phyloP scores from a whole-genome alignment of 2,329 filamentous ascomycete species.

The Pestalotiopsis sp. region DNA sequence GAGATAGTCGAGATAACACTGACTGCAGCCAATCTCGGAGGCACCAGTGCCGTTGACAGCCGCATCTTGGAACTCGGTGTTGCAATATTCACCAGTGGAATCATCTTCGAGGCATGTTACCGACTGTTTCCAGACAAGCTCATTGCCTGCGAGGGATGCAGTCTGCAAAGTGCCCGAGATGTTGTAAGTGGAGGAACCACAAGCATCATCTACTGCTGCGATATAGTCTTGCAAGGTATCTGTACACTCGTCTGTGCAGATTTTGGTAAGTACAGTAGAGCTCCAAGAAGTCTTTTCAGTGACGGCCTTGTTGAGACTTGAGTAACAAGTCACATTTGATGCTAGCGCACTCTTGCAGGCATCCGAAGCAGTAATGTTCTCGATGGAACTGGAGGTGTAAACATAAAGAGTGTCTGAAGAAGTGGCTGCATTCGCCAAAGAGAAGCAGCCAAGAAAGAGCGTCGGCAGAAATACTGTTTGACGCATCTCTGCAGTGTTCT shows the following conservation, averaged over 20 bases:
- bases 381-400: neutral
- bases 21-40: neutral
- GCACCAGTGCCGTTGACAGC: constrained; percentile 4
- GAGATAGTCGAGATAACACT: constrained; percentile 5
- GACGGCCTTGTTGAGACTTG: neutral
- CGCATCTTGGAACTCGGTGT: constrained; percentile 3
- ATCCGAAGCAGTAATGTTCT: neutral
- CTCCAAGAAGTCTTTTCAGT: neutral
- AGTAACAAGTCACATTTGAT: neutral
- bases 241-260: neutral
- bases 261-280: neutral
- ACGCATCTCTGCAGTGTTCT: neutral
- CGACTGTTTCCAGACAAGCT: neutral
- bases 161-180: constrained; percentile 1
- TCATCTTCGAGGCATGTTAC: neutral
- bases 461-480: neutral
- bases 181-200: neutral
- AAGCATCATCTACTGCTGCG: neutral
- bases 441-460: neutral
- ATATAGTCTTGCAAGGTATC: neutral
- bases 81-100: neutral
- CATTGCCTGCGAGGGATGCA: neutral
- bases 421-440: neutral
- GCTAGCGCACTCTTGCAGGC: neutral
- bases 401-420: neutral